Conservation (phyloP, 2,329 filamentous ascomycete species). For the Chrysoporthe deuterocubensis region DNA sequence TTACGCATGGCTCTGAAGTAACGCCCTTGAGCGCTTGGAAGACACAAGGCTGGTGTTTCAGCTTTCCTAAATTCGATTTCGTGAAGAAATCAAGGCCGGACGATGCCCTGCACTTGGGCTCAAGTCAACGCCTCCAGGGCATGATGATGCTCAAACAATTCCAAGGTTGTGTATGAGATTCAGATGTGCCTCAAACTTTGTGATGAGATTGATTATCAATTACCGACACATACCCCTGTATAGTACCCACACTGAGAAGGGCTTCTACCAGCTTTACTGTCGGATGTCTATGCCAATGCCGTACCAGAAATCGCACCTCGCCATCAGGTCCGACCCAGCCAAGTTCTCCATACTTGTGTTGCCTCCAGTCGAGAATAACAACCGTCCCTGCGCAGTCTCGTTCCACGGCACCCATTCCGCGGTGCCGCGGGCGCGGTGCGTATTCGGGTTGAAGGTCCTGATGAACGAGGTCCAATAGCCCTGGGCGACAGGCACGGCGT, state of each 20-base stretch:
- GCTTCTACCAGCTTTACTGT: conserved; percentile 1
- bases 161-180: too few relatives aligned
- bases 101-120: too few relatives aligned
- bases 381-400: conserved; percentile 37
- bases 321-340: conserved; percentile 26
- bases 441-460: conserved; percentile 67
- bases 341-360: conserved; percentile 32
- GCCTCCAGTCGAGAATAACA: conserved; percentile 47
- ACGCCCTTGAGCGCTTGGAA: neutral
- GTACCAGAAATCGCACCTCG: conserved; percentile 29
- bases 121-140: too few relatives aligned
- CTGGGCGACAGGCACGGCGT: conserved; percentile 65
- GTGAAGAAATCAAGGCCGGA: too few relatives aligned
- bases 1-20: too few relatives aligned
- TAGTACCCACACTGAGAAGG: neutral
- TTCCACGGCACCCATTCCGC: conserved; percentile 57
- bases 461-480: conserved; percentile 79
- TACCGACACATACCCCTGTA: too few relatives aligned
- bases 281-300: conserved; percentile 22
- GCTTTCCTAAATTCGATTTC: too few relatives aligned
- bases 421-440: conserved; percentile 45
- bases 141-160: too few relatives aligned
- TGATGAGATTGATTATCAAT: too few relatives aligned
- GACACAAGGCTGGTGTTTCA: neutral
- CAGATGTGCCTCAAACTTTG: too few relatives aligned